Base-by-base conservation (phyloP, 768 basidiomycete genomes). In the Porpolomopsis calyptriformis region DNA sequence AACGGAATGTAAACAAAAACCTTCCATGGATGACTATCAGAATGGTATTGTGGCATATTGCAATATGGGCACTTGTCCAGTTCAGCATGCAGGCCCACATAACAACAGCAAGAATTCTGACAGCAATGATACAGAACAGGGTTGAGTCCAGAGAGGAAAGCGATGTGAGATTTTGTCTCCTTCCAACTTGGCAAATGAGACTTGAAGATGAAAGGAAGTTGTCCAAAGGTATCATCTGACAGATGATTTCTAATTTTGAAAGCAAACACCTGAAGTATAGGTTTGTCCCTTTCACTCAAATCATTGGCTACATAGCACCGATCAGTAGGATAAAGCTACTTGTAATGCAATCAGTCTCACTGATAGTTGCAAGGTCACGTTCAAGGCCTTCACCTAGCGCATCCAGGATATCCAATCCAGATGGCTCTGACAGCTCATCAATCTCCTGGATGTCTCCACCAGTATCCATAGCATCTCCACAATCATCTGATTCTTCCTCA, bases 111-210 rank as follows among this genome's bases (percentile, higher is more conserved):
- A 1, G 59, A 61, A 24, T 62, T 58, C 5, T 55, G 26, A 46
- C 69, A 70, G 39, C 66, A 68, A 44, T 67, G 49, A 45, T 59
- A 58, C 37, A 46, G 57, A 7, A 46, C 24, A 0, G 60, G 60
- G 39, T 60, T 54, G 59, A 62, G 26, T 60, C 55, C 56, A 1
- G 62, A 56, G 1, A 68, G 46, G 4, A 53, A 35, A 1, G 58
- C 57, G 12, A 64, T 23, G 2, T 52, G 54, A 9, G 29, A 31
- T 31, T 31, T 31, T 7, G 29, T 31, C 37, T 39, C 37, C 37
- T 39, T 39, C 37, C 37, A 39, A 22, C 37, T 22, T 22, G 37
- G 37, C 37, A 39, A 39, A 16, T 16, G 6, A 6, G 37, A 39
- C 22, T 16, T 22, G 22, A 39, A 39, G 6, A 39, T 7, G 37